Base-by-base conservation (phyloP, 805 yeast species). In the Starmerella stellata region DNA sequence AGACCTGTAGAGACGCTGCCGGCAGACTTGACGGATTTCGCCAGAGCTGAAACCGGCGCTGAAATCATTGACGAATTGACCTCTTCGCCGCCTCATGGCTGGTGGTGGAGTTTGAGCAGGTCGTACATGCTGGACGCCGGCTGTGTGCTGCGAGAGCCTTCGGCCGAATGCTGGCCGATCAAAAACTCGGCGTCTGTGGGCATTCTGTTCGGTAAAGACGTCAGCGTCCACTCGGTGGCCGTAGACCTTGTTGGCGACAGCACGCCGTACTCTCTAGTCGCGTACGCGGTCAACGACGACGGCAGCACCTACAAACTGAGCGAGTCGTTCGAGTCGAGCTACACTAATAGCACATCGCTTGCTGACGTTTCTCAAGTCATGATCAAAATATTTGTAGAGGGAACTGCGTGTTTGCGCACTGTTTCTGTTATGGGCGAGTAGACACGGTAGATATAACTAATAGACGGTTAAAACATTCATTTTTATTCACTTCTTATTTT, bases 151-250 rank as follows among this genome's bases (percentile, higher is more conserved):
- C 23, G 35, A 7, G 11, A 11, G 25, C 23, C 23, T 9, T 8
- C 35, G 25, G 8, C 15, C 8, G 25, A 19, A 9, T 32, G 35
- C 25, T 32, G 35, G 35, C 35, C 35, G 8, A 21, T 32, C 9
- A 15, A 7, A 9, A n/a, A 21, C 17, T 5, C 16, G 8, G 23
- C 35, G 8, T 7, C 25, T 15, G 25, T 32, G 23, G 35, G 35
- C 15, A 21, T 32, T 15, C 17, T 5, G 15, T 15, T 32, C 23
- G 25, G 21, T 11, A 15, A 11, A 7, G 15, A 7, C 11, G 21
- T 15, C 8, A 15, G 18, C 18, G 25, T 32, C 8, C 16, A 13
- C 19, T 5, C 19, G 16, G 19, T 29, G 16, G 7, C 16, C 9
- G 32, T 29, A 5, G 19, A 17, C 32, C 16, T 29, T 9, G 32